Conservation (phyloP, 495 filamentous ascomycete genomes). For the Penicillium simplicissimum region DNA sequence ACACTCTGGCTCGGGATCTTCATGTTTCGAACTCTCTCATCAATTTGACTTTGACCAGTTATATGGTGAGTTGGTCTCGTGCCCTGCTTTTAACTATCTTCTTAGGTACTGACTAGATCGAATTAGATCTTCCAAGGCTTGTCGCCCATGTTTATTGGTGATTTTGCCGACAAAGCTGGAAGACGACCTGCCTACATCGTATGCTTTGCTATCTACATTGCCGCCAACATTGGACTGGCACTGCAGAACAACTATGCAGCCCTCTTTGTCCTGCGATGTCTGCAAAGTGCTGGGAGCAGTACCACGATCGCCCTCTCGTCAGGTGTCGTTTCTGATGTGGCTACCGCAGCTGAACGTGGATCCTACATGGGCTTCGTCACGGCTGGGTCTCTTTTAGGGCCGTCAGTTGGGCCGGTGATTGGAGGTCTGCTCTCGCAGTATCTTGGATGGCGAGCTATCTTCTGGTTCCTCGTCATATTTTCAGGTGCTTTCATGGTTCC, state of each 20-base stretch:
- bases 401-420: constrained; percentile 61
- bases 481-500: constrained; percentile 41
- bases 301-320: constrained; percentile 45
- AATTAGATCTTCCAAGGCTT: constrained; percentile 51
- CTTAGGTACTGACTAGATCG: constrained; percentile 7
- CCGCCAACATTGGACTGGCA: constrained; percentile 52
- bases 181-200: constrained; percentile 50
- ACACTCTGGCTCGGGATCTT: constrained; percentile 58
- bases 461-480: constrained; percentile 74
- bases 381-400: constrained; percentile 41
- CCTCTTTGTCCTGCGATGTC: constrained; percentile 48
- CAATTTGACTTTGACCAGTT: constrained; percentile 69
- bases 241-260: constrained; percentile 48
- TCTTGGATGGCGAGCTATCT: constrained; percentile 69
- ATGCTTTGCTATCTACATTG: constrained; percentile 48
- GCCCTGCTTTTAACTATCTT: not conserved
- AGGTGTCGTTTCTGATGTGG: constrained; percentile 46
- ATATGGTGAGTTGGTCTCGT: constrained; percentile 46
- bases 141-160: constrained; percentile 50
- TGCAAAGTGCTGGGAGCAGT: constrained; percentile 53
- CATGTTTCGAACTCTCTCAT: constrained; percentile 60
- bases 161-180: constrained; percentile 49
- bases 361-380: constrained; percentile 45
- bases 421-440: constrained; percentile 66
- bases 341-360: constrained; percentile 44